Conservation (phyloP, 2,329 filamentous ascomycete genomes). For the Apiospora marii region DNA sequence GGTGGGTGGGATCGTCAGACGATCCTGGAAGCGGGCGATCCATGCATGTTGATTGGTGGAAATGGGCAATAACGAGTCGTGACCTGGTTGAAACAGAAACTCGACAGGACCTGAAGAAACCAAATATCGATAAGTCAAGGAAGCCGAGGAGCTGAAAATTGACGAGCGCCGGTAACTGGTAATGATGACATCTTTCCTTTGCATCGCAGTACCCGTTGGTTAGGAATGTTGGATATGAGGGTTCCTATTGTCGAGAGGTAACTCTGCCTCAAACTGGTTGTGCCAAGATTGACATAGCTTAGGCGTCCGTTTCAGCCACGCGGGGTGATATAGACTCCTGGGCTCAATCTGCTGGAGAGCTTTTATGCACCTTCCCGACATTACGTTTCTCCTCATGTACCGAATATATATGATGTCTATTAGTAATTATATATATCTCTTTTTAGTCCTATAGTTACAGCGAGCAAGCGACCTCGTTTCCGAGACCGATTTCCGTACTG, state of each 20-base stretch:
- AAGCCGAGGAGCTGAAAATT: too few relatives aligned
- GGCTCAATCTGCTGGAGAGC: neutral
- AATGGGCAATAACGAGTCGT: neutral
- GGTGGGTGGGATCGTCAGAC: conserved; percentile 10
- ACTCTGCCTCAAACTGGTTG: neutral
- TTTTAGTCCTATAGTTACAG: too few relatives aligned
- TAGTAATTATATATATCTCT: too few relatives aligned
- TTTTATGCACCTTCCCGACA: neutral
- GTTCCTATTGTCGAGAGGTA: neutral
- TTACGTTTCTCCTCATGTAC: neutral
- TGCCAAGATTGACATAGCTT: neutral
- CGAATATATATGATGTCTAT: too few relatives aligned
- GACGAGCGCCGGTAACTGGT: conserved; percentile 1
- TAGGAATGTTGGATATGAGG: neutral
- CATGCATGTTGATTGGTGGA: conserved; percentile 4
- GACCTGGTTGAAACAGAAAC: neutral
- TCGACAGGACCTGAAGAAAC: neutral
- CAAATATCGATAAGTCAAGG: neutral
- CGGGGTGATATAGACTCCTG: neutral
- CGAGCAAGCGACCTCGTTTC: conserved; percentile 23
- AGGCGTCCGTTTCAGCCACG: neutral
- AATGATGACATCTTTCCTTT: neutral
- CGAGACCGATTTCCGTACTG: conserved; percentile 36
- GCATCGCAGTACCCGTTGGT: neutral
- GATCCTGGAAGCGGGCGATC: neutral